Percentiles rank a stretch among this genome's conserved stretches.
Conservation (phyloP, 2,329 filamentous ascomycete species). For the Emericellopsis atlantica region DNA sequence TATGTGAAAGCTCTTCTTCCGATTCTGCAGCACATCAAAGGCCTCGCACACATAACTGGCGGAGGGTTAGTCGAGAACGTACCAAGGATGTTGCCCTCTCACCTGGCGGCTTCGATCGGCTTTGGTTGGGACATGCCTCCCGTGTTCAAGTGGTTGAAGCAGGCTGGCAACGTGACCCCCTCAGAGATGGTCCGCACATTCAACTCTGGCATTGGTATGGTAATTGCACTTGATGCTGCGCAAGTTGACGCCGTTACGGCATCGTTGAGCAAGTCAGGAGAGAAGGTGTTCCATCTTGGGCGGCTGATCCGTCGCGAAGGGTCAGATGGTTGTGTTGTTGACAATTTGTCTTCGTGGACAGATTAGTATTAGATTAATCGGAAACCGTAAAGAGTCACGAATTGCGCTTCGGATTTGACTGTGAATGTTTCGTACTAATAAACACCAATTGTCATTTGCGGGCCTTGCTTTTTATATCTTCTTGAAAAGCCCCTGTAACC, state of each 20-base stretch:
- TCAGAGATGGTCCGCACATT: constrained; percentile 84
- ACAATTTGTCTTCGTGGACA: constrained; percentile 19
- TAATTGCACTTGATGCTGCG: constrained; percentile 60
- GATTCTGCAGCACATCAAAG: constrained; percentile 62
- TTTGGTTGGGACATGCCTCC: constrained; percentile 64
- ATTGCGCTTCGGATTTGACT: too few species aligned
- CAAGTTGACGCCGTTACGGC: constrained; percentile 48
- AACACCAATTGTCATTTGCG: too few species aligned
- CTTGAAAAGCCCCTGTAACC: constrained; percentile 75
- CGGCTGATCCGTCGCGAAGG: constrained; percentile 46
- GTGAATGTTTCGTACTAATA: too few species aligned
- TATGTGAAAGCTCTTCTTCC: constrained; percentile 77
- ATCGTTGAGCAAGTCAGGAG: constrained; percentile 49
- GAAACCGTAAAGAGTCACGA: neutral
- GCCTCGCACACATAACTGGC: constrained; percentile 93
- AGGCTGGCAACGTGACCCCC: constrained; percentile 54
- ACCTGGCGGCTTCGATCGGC: constrained; percentile 71
- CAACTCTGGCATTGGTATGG: constrained; percentile 93
- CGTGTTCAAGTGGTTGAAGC: constrained; percentile 82
- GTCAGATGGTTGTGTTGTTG: constrained; percentile 18
- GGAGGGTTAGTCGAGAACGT: constrained; percentile 90
- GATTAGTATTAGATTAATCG: neutral
- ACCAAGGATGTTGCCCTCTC: constrained; percentile 75
- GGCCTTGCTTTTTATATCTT: constrained; percentile 37
- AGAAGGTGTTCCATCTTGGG: constrained; percentile 69